These are phyloP conservation scores for Lachnellula arida DNA, from an alignment of 2,329 filamentous ascomycete genomes.

Conservation along the genomic window DNA sequence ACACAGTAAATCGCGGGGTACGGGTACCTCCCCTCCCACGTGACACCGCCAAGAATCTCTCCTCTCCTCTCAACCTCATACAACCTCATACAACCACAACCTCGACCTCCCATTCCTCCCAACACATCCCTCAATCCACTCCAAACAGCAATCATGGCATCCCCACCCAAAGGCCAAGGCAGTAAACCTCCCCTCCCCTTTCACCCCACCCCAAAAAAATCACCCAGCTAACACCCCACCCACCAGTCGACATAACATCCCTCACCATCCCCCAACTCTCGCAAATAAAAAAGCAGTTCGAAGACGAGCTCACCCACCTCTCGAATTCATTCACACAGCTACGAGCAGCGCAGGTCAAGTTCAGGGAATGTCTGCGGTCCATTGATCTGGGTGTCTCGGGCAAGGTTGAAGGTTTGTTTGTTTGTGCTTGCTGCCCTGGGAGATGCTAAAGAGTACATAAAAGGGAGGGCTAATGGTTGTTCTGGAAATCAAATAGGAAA, in stretches of 20 bases:
- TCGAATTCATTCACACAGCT: slow-evolving; percentile 86
- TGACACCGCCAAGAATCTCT: neutral
- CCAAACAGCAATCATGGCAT: slow-evolving; percentile 3
- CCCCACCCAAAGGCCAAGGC: slow-evolving; percentile 15
- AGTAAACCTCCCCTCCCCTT: slow-evolving; percentile 4
- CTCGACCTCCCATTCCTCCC: neutral
- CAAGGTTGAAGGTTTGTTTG: slow-evolving; percentile 32
- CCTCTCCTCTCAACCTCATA: neutral
- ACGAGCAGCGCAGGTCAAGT: slow-evolving; percentile 84
- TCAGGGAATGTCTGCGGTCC: slow-evolving; percentile 80
- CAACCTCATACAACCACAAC: no score
- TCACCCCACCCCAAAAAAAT: no score
- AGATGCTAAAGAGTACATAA: neutral
- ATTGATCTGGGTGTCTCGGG: slow-evolving; percentile 56
- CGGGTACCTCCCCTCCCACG: neutral
- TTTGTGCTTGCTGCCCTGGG: neutral
- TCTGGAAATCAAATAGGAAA: slow-evolving; percentile 34
- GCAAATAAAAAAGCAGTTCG: slow-evolving; percentile 91
- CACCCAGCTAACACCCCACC: neutral
- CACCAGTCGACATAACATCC: slow-evolving; percentile 62
- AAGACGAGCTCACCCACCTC: slow-evolving; percentile 92
- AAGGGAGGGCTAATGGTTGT: slow-evolving; percentile 4
- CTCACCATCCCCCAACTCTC: slow-evolving; percentile 82
- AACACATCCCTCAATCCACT: neutral
- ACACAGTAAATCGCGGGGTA: neutral